Conservation (phyloP, 2,329 filamentous ascomycete genomes). For the Juglanconis sp. region DNA sequence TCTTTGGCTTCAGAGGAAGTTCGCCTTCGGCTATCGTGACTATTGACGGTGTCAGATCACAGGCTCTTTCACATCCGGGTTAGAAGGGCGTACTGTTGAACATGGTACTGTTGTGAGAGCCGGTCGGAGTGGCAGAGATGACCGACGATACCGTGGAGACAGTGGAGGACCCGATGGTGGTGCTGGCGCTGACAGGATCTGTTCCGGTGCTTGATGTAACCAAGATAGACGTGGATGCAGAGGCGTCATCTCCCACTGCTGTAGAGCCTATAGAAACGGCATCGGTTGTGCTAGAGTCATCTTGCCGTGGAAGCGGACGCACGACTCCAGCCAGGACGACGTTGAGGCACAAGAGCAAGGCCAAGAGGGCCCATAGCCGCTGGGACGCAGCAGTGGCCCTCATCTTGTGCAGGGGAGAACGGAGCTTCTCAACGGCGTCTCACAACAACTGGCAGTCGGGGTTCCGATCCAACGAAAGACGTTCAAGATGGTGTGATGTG, state of each 20-base stretch:
- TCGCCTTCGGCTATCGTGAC: slow-evolving; percentile 46
- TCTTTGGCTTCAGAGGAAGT: slow-evolving; percentile 68
- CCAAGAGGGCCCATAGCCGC: slow-evolving; percentile 6
- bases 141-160: neutral
- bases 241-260: neutral
- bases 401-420: slow-evolving; percentile 5
- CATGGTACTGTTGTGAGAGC: slow-evolving; percentile 4
- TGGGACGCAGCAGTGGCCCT: neutral
- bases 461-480: neutral
- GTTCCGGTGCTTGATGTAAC: neutral
- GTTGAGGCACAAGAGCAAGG: slow-evolving; percentile 12
- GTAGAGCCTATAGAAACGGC: neutral
- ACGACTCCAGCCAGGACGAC: slow-evolving; percentile 11
- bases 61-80: too few relatives aligned
- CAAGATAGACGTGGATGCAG: slow-evolving; percentile 3
- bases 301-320: slow-evolving; percentile 14
- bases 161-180: neutral
- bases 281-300: neutral
- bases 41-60: slow-evolving; percentile 22
- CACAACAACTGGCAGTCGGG: neutral
- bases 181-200: neutral
- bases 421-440: neutral
- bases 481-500: neutral
- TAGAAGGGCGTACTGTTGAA: slow-evolving; percentile 8
- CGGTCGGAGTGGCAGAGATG: slow-evolving; percentile 2